These are phyloP conservation scores for Xylariaceae sp. DNA, from an alignment of 2,329 filamentous ascomycete genomes.

Conservation along the genomic window DNA sequence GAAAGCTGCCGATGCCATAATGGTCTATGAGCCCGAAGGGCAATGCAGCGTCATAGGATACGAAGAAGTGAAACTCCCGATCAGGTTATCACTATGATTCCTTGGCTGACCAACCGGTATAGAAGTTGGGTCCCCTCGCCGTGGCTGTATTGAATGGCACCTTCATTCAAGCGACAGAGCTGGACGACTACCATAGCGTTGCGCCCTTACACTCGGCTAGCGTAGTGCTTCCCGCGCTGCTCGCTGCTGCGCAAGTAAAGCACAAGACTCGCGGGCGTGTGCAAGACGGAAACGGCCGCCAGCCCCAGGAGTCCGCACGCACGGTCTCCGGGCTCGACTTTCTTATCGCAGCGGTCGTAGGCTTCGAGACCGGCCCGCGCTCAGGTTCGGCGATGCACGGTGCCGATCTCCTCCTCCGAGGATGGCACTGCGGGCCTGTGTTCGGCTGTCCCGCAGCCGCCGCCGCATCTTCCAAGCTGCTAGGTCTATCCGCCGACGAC, in stretches of 20 bases:
- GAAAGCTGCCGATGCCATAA: slow-evolving; percentile 37
- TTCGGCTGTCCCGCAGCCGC: slow-evolving; percentile 43
- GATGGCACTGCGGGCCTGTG: slow-evolving; percentile 45
- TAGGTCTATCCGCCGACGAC: slow-evolving; percentile 32
- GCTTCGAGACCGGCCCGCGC: slow-evolving; percentile 43
- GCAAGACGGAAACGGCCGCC: neutral
- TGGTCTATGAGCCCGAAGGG: slow-evolving; percentile 39
- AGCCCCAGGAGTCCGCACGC: slow-evolving; percentile 6
- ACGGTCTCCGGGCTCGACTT: slow-evolving; percentile 36
- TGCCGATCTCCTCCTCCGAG: slow-evolving; percentile 40
- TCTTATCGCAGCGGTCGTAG: slow-evolving; percentile 39
- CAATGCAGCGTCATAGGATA: slow-evolving; percentile 29
- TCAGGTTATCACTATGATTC: no score
- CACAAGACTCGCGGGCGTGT: slow-evolving; percentile 1
- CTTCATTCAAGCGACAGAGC: slow-evolving; percentile 47
- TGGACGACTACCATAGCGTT: slow-evolving; percentile 47
- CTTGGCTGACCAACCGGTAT: neutral
- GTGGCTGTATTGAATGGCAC: slow-evolving; percentile 47
- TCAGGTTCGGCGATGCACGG: slow-evolving; percentile 39
- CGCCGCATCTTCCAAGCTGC: slow-evolving; percentile 32
- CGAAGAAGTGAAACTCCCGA: slow-evolving; percentile 29
- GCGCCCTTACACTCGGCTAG: slow-evolving; percentile 36
- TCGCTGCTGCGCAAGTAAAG: slow-evolving; percentile 35
- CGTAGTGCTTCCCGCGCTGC: slow-evolving; percentile 36
- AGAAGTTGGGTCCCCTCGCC: slow-evolving; percentile 37